Base-by-base conservation (phyloP, 257 asterid genomes). In the Jacaranda mimosifolia region DNA sequence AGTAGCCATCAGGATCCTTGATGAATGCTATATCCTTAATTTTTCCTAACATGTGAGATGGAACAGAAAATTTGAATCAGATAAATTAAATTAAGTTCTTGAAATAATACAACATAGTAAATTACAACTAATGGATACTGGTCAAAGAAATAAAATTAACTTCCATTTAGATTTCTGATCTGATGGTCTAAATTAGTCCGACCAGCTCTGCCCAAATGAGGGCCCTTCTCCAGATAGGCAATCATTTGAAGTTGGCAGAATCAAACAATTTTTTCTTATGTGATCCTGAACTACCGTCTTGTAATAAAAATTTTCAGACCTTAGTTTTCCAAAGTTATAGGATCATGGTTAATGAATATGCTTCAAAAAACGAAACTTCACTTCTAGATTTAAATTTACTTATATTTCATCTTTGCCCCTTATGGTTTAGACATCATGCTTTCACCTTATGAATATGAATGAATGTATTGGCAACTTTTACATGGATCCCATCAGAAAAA, bases 1-100 rank as follows among this genome's bases (percentile, higher is more conserved):
- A 90, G 85, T 94, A 94, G 81, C 98, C 97, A 83, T 94, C 97
- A 7, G 98, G 98, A 84, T 94, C 97, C 86, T 90, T 88, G 68
- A 94, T 81, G 86, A 94, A 92, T 18, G 97, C 96, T 73, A 92
- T 78, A 40, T 89, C 92, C 86, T 89, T 90, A 60, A 94, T 84
- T 81, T 83, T 94, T 74, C 97, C 98, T 92, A 89, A 76, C 81
- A 82, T n/a, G 14, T 48, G 21, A 70, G 32, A 72, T 19, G 52
- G 39, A 58, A 59, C 7, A 71, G 7, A 39, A 76, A 42, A 43
- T 15, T 53, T 42, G 21, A 51, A 43, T 26, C 15, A 55, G 51
- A 72, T 53, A 40, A 9, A 32, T 74, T 55, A 32, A 55, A 49
- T 5, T 62, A 36, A 14, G 39, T 66, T 38, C 40, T 46, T 36